Evolutionary conservation across 1,284 basidiomycete species (phyloP), one percentile per base, ranked within the genome.

Genomic region (Leccinum pachyderme): DNA sequence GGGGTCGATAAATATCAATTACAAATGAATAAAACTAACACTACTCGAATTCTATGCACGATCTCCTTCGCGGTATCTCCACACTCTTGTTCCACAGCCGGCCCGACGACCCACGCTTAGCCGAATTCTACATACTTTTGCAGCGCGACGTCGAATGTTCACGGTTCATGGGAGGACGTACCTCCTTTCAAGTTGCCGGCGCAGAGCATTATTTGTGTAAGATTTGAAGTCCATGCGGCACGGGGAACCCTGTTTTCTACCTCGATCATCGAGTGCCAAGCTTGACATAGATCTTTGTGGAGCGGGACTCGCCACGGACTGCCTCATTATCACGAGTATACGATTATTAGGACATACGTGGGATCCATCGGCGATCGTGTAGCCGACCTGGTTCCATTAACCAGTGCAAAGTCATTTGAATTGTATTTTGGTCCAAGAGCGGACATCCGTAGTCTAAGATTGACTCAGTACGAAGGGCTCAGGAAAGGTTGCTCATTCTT

Each of bases 91-190:
- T 18, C 1, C 18, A 18, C 18, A 18, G 18, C 18, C 18, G 25
- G 28, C n/a, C 29, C 31, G 37, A 39, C 15, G 32, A n/a, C 28
- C 57, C 22, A 52, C 31, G 25, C 28, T 56, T 43, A 6, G 9
- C 28, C 37, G 7, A 28, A 27, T 28, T 24, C 22, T 39, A 18
- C 37, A 39, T 13, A 41, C 3, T 41, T 39, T 7, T 33, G 24
- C 13, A 18, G 15, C 7, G 5, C 29, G 6, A 32, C 15, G 25
- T 15, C 18, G 31, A n/a, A 27, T 28, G n/a, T 48, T 29, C 8
- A 28, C 13, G 27, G 35, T 47, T 31, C 33, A 59, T 58, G 41
- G 41, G 54, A 58, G 25, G 29, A 35, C 35, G 1, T 25, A 25
- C 27, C 24, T n/a, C 27, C 54, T 27, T 24, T 29, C 39, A 41